A percentile compares a stretch with the other conserved stretches of the same genome.
Evolutionary conservation across 805 yeast genomes (phyloP).

Genomic region (Ogataea siamensis): DNA sequence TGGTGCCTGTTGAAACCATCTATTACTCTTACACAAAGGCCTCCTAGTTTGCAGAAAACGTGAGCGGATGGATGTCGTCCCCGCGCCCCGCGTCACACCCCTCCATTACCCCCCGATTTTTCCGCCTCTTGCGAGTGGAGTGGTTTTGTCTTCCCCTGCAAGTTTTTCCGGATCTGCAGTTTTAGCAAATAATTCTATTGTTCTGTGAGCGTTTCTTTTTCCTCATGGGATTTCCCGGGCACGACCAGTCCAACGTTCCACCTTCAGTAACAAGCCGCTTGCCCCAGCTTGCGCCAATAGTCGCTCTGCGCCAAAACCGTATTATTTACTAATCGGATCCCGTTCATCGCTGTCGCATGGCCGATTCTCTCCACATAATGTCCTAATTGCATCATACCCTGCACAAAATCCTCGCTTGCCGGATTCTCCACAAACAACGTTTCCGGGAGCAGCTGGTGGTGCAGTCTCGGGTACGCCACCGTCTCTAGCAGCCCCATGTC

Average conservation of each 20-base stretch:
- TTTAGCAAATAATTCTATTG: not conserved
- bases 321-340: conserved; percentile 39
- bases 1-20: no score
- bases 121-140: conserved; percentile 10
- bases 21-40: no score
- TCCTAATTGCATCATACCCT: conserved; percentile 43
- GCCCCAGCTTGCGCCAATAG: conserved; percentile 84
- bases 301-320: conserved; percentile 77
- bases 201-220: conserved; percentile 11
- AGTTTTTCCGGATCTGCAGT: conserved; percentile 9
- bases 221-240: not conserved
- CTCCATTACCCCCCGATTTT: conserved; percentile 12
- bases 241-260: not conserved
- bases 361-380: conserved; percentile 43
- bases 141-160: conserved; percentile 6
- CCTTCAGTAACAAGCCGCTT: conserved; percentile 58
- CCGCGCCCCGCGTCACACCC: conserved; percentile 13
- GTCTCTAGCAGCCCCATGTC: conserved; percentile 60
- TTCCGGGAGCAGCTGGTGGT: conserved; percentile 87
- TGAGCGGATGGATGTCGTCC: conserved; percentile 1
- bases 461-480: conserved; percentile 77
- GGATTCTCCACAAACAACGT: conserved; percentile 57
- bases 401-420: conserved; percentile 39
- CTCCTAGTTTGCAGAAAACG: no score
- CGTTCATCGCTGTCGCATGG: conserved; percentile 60